Base-by-base conservation (phyloP, 2,329 filamentous ascomycete species). In the Coleophoma cylindrospora region DNA sequence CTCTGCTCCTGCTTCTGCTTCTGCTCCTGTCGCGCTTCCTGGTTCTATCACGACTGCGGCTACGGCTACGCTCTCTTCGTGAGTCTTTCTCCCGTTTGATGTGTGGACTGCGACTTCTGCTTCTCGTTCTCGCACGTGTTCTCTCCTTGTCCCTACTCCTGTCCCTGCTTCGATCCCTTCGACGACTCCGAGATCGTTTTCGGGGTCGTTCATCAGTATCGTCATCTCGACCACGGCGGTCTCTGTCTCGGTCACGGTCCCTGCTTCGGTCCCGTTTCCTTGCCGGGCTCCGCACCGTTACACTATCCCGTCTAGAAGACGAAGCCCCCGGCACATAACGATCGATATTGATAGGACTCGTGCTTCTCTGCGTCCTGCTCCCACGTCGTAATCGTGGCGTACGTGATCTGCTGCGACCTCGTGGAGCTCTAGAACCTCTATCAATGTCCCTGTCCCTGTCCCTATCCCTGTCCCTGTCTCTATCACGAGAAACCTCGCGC, bases 291-390 rank as follows among this genome's bases (percentile, higher is more conserved):
- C 58, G 43, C 4, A 32, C 48, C 11, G 46, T 43, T n/a, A 48
- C 55, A 47, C 59, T 63, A 13, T 56, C 57, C 11, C 60, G 57
- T 33, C 54, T 52, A 34, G 53, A 53, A n/a, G 44, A 33, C 15
- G 49, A 51, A 19, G 55, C 54, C 27, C 57, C 59, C 38, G 64
- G 63, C 10, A 65, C 61, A 53, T 66, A 66, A 11, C 64, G 62
- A 47, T 66, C 64, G 36, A 66, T 64, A 32, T 64, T 61, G 15
- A 57, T 36, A 13, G 63, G 63, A 50, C 63, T 65, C 7, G 61
- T 63, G 34, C 61, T 64, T 49, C 63, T 60, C 37, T 63, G 61
- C 14, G 60, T 57, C 12, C 61, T 52, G 40, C 61, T 64, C 22
- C 54, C 50, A 32, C 61, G 53, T 52, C 60, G 59, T 34, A 17